These are phyloP conservation scores for Wickerhamiella spandovensis DNA, from an alignment of 805 yeast species.

Conservation along the genomic window DNA sequence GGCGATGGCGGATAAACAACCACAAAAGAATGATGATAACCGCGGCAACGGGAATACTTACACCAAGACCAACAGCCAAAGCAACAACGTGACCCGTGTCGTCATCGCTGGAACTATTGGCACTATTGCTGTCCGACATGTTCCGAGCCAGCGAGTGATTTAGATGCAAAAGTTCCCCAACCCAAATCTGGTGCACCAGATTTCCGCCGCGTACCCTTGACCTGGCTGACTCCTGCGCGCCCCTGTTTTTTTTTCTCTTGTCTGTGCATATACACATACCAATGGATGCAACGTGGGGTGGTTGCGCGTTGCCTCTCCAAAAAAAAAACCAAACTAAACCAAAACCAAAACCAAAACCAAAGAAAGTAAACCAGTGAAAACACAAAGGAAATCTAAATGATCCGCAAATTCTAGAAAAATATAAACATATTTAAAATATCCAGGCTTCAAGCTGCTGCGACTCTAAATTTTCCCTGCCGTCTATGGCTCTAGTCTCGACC, in stretches of 20 bases:
- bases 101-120: neutral
- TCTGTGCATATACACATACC: neutral
- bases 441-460: too few species aligned
- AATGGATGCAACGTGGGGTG: neutral
- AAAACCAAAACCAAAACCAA: too few species aligned
- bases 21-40: conserved; percentile 22
- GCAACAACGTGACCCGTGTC: neutral
- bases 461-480: too few species aligned
- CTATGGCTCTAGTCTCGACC: too few species aligned
- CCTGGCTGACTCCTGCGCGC: neutral
- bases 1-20: conserved; percentile 24
- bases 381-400: too few species aligned
- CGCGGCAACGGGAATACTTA: conserved; percentile 27
- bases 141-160: neutral
- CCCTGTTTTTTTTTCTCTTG: neutral
- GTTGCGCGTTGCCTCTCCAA: too few species aligned
- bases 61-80: conserved; percentile 25
- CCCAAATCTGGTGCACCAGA: neutral
- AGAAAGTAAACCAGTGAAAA: too few species aligned
- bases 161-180: neutral
- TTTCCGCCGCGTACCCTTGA: neutral
- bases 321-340: too few species aligned
- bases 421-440: too few species aligned
- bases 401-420: too few species aligned
- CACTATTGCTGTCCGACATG: neutral